Conservation (phyloP, 768 basidiomycete genomes). For the Leccinum uliginosum region DNA sequence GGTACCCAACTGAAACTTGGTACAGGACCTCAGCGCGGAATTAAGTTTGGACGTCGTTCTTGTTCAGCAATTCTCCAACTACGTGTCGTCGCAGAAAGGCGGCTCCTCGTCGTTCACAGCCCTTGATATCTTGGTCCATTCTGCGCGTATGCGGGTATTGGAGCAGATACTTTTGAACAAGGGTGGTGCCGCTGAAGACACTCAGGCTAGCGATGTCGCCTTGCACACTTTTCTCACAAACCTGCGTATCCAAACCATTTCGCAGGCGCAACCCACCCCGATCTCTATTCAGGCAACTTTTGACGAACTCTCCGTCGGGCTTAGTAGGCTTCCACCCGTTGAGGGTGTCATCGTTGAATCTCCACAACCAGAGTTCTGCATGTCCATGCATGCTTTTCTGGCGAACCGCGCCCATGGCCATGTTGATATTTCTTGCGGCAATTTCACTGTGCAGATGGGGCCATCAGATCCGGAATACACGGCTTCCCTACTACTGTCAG, state of each 20-base stretch:
- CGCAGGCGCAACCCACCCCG: background rate
- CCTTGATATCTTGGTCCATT: constrained; percentile 42
- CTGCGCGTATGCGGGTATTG: constrained; percentile 37
- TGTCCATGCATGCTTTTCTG: constrained; percentile 19
- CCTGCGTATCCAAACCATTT: constrained; percentile 12
- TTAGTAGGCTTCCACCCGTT: constrained; percentile 8
- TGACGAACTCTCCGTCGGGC: constrained; percentile 15
- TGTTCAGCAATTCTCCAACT: constrained; percentile 33
- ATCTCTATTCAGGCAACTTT: constrained; percentile 6
- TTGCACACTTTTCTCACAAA: constrained; percentile 15
- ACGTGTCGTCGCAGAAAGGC: constrained; percentile 23
- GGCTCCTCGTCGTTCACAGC: constrained; percentile 17
- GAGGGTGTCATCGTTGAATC: background rate
- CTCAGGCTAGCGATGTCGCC: constrained; percentile 14
- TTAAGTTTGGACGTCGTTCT: constrained; percentile 41
- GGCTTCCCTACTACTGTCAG: constrained; percentile 10
- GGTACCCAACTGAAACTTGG: constrained; percentile 6
- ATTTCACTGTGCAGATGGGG: constrained; percentile 23
- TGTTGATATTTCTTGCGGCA: constrained; percentile 18
- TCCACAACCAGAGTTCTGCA: constrained; percentile 17
- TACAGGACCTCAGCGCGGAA: constrained; percentile 36
- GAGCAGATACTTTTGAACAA: constrained; percentile 38
- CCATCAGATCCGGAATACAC: constrained; percentile 30
- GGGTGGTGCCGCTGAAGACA: background rate
- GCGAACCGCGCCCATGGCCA: constrained; percentile 9